phyloP scores from a whole-genome alignment of 2,329 filamentous ascomycete genomes.

The Penicillium sp. region DNA sequence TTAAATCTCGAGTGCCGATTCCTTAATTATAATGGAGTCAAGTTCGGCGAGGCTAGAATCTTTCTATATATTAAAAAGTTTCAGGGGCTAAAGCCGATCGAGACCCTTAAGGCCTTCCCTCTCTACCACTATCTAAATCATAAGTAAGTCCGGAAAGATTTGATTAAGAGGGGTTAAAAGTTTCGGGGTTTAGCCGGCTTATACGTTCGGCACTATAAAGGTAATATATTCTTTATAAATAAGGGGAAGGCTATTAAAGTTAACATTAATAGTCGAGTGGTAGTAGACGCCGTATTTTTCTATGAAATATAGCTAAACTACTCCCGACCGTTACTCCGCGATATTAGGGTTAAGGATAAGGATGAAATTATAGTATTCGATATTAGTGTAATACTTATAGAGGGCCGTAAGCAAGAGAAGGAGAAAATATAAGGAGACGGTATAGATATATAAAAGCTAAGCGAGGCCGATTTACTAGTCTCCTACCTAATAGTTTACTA shows the following conservation, averaged over 20 bases:
- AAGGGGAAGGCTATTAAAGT: too few relatives aligned
- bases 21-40: conserved; percentile 34
- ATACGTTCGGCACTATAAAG: conserved; percentile 32
- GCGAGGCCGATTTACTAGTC: too few relatives aligned
- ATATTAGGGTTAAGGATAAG: conserved; percentile 12
- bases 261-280: too few relatives aligned
- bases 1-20: too few relatives aligned
- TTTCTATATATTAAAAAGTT: conserved; percentile 28
- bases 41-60: conserved; percentile 24
- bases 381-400: conserved; percentile 9
- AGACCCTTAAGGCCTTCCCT: conserved; percentile 32
- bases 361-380: conserved; percentile 15
- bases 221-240: conserved; percentile 35
- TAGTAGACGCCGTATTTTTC: too few relatives aligned
- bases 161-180: conserved; percentile 28
- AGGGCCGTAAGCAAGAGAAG: conserved; percentile 13
- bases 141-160: conserved; percentile 22
- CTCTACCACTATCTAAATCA: conserved; percentile 29
- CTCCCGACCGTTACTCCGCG: conserved; percentile 18
- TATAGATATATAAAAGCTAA: conserved; percentile 14
- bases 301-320: too few relatives aligned
- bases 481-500: too few relatives aligned
- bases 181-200: conserved; percentile 30
- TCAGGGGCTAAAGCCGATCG: conserved; percentile 30
- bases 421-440: conserved; percentile 13